phyloP scores from a whole-genome alignment of 1,284 basidiomycete genomes.

The Apiotrichum brassicae region DNA sequence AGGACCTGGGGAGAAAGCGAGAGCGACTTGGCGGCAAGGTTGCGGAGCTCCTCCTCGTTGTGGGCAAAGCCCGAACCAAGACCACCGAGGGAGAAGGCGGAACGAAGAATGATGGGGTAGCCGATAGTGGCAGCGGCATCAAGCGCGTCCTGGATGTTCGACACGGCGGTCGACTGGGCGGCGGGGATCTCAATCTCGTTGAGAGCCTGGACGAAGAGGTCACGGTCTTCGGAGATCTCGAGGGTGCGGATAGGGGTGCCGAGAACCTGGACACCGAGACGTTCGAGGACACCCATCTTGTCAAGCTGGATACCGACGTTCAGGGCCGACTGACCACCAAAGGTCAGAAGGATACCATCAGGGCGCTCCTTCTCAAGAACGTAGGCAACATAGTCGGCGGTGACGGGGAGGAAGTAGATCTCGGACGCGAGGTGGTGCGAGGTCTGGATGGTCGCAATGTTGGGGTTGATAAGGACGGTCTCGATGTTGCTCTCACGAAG shows the following conservation, averaged over 20 bases:
- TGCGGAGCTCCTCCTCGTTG: slow-evolving; percentile 88
- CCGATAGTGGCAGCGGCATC: slow-evolving; percentile 86
- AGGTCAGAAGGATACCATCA: slow-evolving; percentile 94
- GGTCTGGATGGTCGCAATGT: slow-evolving; percentile 96
- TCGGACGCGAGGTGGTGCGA: slow-evolving; percentile 93
- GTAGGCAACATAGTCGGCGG: slow-evolving; percentile 95
- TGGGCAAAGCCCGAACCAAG: slow-evolving; percentile 98
- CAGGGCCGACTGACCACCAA: slow-evolving; percentile 95
- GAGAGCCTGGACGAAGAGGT: slow-evolving; percentile 93
- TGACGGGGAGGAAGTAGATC: slow-evolving; percentile 97
- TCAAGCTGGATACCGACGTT: slow-evolving; percentile 98
- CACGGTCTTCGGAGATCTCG: slow-evolving; percentile 94
- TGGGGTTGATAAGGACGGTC: slow-evolving; percentile 94
- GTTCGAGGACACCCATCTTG: slow-evolving; percentile 93
- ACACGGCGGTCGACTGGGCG: slow-evolving; percentile 94
- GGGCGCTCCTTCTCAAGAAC: slow-evolving; percentile 97
- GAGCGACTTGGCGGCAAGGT: slow-evolving; percentile 86
- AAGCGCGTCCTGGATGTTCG: slow-evolving; percentile 87
- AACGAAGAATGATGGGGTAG: slow-evolving; percentile 96
- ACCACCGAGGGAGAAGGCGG: slow-evolving; percentile 96
- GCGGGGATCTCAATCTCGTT: slow-evolving; percentile 99
- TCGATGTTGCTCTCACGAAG: slow-evolving; percentile 92
- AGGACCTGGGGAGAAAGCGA: slow-evolving; percentile 91
- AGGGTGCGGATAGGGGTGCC: slow-evolving; percentile 93
- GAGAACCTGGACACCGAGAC: slow-evolving; percentile 88